Conservation (phyloP, 495 filamentous ascomycete genomes). For the Melanomma pulvis-pyrius region DNA sequence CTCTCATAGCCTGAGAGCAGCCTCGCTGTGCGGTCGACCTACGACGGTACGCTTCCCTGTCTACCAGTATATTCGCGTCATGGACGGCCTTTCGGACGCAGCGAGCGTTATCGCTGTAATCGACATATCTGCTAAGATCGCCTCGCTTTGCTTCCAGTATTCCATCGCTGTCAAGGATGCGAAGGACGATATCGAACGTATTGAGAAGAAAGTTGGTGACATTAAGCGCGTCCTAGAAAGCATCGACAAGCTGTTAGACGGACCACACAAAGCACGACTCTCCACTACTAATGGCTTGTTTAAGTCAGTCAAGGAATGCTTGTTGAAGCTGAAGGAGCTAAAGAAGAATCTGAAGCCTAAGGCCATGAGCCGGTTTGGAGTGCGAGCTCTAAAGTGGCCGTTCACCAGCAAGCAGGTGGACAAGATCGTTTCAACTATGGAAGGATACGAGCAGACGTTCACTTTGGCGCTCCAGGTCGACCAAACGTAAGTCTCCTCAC, state of each 20-base stretch:
- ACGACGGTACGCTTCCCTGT: not conserved
- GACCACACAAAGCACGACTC: conserved; percentile 2
- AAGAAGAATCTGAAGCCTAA: not conserved
- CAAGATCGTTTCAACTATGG: not conserved
- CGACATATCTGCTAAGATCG: not conserved
- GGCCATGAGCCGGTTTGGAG: not conserved
- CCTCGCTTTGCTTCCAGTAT: not conserved
- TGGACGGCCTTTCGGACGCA: not conserved
- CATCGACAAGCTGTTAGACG: not conserved
- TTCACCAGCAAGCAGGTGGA: not conserved
- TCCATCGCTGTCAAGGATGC: not conserved
- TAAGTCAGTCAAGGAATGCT: not conserved
- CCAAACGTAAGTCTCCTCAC: not conserved
- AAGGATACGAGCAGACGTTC: not conserved
- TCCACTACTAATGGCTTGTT: conserved; percentile 2
- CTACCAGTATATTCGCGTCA: not conserved
- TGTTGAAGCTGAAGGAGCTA: not conserved
- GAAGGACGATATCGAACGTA: not conserved
- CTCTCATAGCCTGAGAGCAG: not conserved
- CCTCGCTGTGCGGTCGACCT: not conserved
- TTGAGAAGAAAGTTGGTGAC: not conserved
- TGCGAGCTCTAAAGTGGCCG: not conserved
- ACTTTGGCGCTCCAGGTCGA: not conserved
- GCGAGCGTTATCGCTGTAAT: not conserved
- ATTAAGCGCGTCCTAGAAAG: conserved; percentile 1